phyloP scores from a whole-genome alignment of 257 asterid genomes.

The Gentiana straminea region DNA sequence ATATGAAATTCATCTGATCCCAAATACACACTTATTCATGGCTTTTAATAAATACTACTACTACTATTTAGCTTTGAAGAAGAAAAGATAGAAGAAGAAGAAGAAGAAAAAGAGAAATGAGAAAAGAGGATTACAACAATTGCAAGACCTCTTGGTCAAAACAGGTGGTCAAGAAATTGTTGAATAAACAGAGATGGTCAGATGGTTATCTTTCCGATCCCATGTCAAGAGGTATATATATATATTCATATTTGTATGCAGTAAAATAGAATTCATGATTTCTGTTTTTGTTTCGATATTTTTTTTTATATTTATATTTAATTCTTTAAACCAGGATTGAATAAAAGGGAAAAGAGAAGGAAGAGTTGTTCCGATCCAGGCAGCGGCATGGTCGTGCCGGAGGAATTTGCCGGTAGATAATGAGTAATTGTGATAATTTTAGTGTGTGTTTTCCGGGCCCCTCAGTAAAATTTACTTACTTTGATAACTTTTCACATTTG shows the following conservation, averaged over 20 bases:
- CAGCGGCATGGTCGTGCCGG: conserved; percentile 62
- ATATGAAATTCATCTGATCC: no score
- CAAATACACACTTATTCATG: no score
- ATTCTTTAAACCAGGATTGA: conserved; percentile 16
- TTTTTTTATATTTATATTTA: background rate
- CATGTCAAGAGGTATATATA: conserved; percentile 26
- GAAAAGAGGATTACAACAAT: conserved; percentile 20
- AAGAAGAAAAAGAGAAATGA: conserved; percentile 33
- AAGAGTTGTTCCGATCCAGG: conserved; percentile 75
- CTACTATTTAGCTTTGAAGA: no score
- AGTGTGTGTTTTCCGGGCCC: no score
- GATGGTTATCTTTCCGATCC: conserved; percentile 63
- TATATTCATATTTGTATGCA: background rate
- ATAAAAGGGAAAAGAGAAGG: conserved; percentile 34
- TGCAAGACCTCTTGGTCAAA: conserved; percentile 66
- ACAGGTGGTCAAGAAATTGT: conserved; percentile 56
- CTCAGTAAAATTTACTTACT: no score
- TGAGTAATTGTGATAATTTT: no score
- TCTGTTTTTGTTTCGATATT: background rate
- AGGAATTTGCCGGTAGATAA: conserved; percentile 57
- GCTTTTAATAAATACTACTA: no score
- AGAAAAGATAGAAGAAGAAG: no score
- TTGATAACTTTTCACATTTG: no score
- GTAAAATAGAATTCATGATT: no score
- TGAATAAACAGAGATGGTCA: conserved; percentile 39